These are phyloP conservation scores for Pistacia atlantica DNA, from an alignment of 345 rosid species.

Conservation along the genomic window DNA sequence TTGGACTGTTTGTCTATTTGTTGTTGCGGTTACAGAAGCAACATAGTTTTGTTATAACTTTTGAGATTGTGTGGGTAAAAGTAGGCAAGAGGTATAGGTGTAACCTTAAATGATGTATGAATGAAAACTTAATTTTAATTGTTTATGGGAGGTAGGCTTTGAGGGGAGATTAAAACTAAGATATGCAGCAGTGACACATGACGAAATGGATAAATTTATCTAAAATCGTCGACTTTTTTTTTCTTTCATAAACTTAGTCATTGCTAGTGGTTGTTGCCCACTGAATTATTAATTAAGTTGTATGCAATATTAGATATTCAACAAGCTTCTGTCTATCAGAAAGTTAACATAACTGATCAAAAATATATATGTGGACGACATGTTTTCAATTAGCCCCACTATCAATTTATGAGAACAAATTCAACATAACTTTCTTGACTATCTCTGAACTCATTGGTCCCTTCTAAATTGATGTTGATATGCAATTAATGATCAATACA, in stretches of 20 bases:
- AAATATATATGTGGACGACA: too few species aligned
- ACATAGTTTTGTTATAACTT: neutral
- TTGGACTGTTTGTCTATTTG: slow-evolving; percentile 7
- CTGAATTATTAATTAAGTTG: too few species aligned
- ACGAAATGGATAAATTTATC: too few species aligned
- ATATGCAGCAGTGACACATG: too few species aligned
- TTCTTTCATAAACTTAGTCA: too few species aligned
- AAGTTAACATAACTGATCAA: too few species aligned
- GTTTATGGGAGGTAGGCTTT: neutral
- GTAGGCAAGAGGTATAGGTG: slow-evolving; percentile 21
- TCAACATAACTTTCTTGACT: neutral
- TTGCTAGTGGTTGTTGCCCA: too few species aligned
- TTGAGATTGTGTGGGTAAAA: slow-evolving; percentile 16
- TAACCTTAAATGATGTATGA: slow-evolving; percentile 13
- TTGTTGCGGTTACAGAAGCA: slow-evolving; percentile 20
- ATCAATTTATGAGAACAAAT: neutral
- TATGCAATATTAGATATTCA: too few species aligned
- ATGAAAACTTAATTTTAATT: neutral
- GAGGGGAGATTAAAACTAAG: neutral
- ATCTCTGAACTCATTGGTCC: slow-evolving; percentile 11
- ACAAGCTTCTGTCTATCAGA: too few species aligned
- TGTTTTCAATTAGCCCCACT: neutral
- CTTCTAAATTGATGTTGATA: neutral
- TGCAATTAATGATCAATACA: too few species aligned
- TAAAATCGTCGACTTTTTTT: too few species aligned